Evolutionary conservation across 495 filamentous ascomycete species (phyloP).

Genomic region (Hypoxylon crocopeplum): DNA sequence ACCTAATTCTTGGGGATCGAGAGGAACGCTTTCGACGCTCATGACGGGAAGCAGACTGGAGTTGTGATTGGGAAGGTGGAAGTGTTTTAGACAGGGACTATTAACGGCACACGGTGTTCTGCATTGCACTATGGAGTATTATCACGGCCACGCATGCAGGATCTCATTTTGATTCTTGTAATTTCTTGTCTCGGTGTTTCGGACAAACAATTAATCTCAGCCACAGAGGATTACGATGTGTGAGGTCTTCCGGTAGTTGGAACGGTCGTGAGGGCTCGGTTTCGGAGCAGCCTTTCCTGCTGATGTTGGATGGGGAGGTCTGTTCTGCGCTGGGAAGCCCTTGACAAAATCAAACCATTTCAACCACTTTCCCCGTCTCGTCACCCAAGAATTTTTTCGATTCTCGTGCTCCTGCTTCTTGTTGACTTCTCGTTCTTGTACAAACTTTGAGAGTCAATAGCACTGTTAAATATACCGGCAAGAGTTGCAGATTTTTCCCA

Average conservation of each 20-base stretch:
- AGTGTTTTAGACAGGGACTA: constrained; percentile 39
- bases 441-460: constrained; percentile 32
- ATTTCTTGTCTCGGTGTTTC: constrained; percentile 46
- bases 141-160: constrained; percentile 45
- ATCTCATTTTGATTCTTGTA: constrained; percentile 49
- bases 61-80: constrained; percentile 34
- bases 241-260: constrained; percentile 47
- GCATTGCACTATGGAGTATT: constrained; percentile 50
- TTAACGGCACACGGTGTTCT: constrained; percentile 36
- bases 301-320: constrained; percentile 19
- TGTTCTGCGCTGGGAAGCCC: constrained; percentile 12
- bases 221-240: constrained; percentile 43
- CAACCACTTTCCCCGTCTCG: constrained; percentile 36
- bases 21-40: constrained; percentile 40
- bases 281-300: constrained; percentile 16
- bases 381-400: constrained; percentile 40
- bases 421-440: constrained; percentile 36
- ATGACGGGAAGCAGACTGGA: constrained; percentile 48
- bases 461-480: constrained; percentile 33
- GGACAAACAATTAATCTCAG: constrained; percentile 26
- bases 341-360: constrained; percentile 43
- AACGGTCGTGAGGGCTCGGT: constrained; percentile 35
- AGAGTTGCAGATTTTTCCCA: constrained; percentile 22
- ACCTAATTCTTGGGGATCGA: constrained; percentile 44
- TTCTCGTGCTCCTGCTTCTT: constrained; percentile 35